Conservation (phyloP, 2,329 filamentous ascomycete genomes). For the Phoma sp. region DNA sequence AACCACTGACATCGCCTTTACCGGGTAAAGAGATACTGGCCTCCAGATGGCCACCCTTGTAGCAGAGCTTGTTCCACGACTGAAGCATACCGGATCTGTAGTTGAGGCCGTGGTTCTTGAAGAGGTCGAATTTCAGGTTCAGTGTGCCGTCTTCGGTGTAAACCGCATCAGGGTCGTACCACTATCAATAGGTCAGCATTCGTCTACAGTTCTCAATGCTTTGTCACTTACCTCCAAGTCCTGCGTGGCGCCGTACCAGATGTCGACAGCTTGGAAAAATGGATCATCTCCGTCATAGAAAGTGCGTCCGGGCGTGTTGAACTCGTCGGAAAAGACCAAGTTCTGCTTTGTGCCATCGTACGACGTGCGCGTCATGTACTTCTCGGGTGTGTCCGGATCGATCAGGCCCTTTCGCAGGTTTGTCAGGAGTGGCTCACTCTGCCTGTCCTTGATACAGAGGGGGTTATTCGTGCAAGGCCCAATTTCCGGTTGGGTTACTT, state of each 20-base stretch:
- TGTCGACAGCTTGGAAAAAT: conserved; percentile 70
- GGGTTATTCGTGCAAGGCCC: conserved; percentile 52
- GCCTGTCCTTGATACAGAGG: conserved; percentile 57
- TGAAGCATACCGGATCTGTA: conserved; percentile 77
- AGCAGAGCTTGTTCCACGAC: conserved; percentile 76
- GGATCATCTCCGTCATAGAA: conserved; percentile 75
- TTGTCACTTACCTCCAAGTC: conserved; percentile 64
- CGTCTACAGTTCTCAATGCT: not conserved
- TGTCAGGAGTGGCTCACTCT: conserved; percentile 59
- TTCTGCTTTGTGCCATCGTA: conserved; percentile 66
- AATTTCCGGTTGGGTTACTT: conserved; percentile 44
- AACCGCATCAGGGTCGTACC: conserved; percentile 73
- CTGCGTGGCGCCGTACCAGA: conserved; percentile 75
- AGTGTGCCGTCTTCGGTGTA: conserved; percentile 67
- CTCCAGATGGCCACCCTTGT: conserved; percentile 73
- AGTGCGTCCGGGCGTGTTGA: conserved; percentile 69
- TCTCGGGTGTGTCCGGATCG: conserved; percentile 70
- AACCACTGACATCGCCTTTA: conserved; percentile 68
- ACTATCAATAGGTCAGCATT: conserved; percentile 50
- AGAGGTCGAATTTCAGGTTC: conserved; percentile 69
- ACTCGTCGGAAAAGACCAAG: conserved; percentile 75
- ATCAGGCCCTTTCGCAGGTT: conserved; percentile 68
- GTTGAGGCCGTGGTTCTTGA: conserved; percentile 68
- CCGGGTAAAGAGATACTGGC: conserved; percentile 74
- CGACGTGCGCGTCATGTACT: conserved; percentile 61